A percentile compares a stretch with the other conserved stretches of the same genome.
Evolutionary conservation across 345 rosid genomes (phyloP).

Genomic region (Dipteronia sinensis): DNA sequence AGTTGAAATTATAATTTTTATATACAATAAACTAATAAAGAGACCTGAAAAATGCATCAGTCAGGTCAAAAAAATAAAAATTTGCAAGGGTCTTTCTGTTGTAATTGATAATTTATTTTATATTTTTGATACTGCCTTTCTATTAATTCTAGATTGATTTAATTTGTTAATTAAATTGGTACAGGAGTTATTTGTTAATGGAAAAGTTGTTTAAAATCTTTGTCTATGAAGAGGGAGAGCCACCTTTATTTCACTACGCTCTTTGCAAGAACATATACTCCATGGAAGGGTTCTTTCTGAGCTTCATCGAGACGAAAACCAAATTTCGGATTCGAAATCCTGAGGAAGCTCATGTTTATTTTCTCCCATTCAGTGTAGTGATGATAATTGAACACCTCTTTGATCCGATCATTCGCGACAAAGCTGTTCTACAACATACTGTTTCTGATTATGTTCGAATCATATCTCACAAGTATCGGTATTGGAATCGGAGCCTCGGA

Average conservation of each 20-base stretch:
- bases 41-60: no score
- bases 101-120: background rate
- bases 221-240: slow-evolving; percentile 70
- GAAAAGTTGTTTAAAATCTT: slow-evolving; percentile 60
- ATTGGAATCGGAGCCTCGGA: slow-evolving; percentile 73
- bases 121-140: background rate
- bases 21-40: no score
- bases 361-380: slow-evolving; percentile 70
- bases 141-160: background rate
- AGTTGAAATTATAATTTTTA: no score
- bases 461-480: slow-evolving; percentile 52
- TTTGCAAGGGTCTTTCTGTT: background rate
- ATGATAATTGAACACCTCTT: slow-evolving; percentile 62
- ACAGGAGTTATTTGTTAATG: slow-evolving; percentile 64
- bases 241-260: slow-evolving; percentile 67
- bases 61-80: no score
- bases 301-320: slow-evolving; percentile 44
- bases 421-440: slow-evolving; percentile 42
- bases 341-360: slow-evolving; percentile 57
- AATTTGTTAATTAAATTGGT: background rate
- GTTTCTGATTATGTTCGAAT: slow-evolving; percentile 46
- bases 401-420: slow-evolving; percentile 42
- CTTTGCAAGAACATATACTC: slow-evolving; percentile 66
- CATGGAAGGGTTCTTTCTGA: slow-evolving; percentile 59
- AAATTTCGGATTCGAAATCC: slow-evolving; percentile 46